Evolutionary conservation across 2,329 filamentous ascomycete species (phyloP).

Genomic region (Botrytis sinoallii): DNA sequence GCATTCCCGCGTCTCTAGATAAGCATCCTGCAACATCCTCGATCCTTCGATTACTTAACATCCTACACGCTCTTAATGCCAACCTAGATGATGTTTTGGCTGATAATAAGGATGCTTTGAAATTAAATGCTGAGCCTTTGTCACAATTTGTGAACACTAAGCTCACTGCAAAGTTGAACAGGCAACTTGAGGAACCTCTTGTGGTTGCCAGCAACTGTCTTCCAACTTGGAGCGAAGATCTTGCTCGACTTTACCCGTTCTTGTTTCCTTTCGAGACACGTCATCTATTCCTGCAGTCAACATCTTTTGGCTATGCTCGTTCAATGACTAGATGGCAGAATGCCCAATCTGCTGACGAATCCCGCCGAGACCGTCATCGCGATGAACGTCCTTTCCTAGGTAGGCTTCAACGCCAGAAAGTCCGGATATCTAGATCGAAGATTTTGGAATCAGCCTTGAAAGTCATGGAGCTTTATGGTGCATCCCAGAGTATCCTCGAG

Average conservation of each 20-base stretch:
- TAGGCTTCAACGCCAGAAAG: constrained; percentile 89
- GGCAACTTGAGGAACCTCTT: constrained; percentile 91
- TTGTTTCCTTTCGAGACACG: constrained; percentile 97
- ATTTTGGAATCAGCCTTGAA: constrained; percentile 96
- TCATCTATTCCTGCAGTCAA: constrained; percentile 94
- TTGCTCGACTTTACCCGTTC: constrained; percentile 92
- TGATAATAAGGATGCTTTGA: constrained; percentile 68
- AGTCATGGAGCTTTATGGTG: constrained; percentile 97
- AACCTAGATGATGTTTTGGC: constrained; percentile 88
- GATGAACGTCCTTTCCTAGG: constrained; percentile 92
- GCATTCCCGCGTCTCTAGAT: constrained; percentile 73
- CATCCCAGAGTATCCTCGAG: constrained; percentile 92
- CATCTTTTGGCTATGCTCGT: constrained; percentile 94
- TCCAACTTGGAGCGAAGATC: constrained; percentile 92
- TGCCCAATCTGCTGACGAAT: constrained; percentile 76
- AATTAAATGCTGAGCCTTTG: constrained; percentile 75
- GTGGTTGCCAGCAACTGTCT: constrained; percentile 97
- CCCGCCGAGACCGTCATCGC: constrained; percentile 73
- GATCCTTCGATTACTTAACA: constrained; percentile 83
- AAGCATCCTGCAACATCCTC: constrained; percentile 82
- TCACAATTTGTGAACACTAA: constrained; percentile 99
- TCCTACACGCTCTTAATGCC: constrained; percentile 87
- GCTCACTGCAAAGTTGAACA: constrained; percentile 93
- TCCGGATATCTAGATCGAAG: constrained; percentile 91
- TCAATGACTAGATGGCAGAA: constrained; percentile 99